Evolutionary conservation across 495 filamentous ascomycete genomes (phyloP), one percentile per base, ranked within the genome.

Genomic region (Penicillium canescens): DNA sequence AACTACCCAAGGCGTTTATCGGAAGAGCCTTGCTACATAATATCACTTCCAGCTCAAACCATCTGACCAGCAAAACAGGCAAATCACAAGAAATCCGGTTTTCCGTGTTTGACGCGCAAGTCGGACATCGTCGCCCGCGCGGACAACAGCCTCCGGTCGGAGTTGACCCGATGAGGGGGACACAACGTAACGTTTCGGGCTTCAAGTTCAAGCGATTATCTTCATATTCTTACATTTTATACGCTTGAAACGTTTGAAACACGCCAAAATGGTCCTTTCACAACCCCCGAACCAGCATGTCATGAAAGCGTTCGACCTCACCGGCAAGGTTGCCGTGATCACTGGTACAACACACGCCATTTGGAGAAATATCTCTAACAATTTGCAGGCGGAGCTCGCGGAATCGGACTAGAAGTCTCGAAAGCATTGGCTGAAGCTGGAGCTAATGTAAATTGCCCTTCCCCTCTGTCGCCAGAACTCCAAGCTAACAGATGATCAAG

Each of bases 331-430:
- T 39, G 68, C 68, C 5, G 59, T 56, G 33, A 46, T 74, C 3
- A 74, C 71, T 14, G 70, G 68, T 67, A 52, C 6, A 36, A 6
- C 5, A 36, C 0, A 12, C 13, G 2, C 21, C 23, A 36, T 7
- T 28, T 8, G 7, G 7, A 11, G 9, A 11, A 31, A 9, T 0
- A 12, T 14, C 14, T n/a, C 18, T 51, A 18, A 51, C 31, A 26
- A 12, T 20, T 10, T 41, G 2, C 20, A 66, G 90, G 90, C 6
- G 89, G 89, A 16, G 88, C 82, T 13, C 83, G 86, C 23, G 90
- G 90, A 31, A 96, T 96, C 59, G 91, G 91, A 3, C 77, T 89
- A 2, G 85, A 85, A 24, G 81, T 93, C 12, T 86, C 87, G 12
- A 78, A 85, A 44, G 87, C 75, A 4, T 63, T 86, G 11, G 90